A percentile compares a stretch with the other conserved stretches of the same genome.
Evolutionary conservation across 345 rosid genomes (phyloP).

Genomic region (Populus alba): DNA sequence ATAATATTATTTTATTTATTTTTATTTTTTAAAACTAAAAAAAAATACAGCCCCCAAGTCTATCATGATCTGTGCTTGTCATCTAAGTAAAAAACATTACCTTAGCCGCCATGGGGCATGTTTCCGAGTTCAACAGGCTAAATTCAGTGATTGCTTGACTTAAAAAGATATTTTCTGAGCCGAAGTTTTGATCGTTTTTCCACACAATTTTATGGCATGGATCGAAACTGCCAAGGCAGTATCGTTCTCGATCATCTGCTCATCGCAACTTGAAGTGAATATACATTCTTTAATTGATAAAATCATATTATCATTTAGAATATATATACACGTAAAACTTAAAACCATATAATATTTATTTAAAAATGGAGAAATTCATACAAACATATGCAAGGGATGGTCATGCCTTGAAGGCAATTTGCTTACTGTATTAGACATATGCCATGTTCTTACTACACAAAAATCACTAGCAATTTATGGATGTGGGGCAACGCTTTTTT

Average conservation of each 20-base stretch:
- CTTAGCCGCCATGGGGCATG: neutral
- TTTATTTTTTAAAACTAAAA: too few species aligned
- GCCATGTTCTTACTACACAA: too few species aligned
- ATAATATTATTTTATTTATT: too few species aligned
- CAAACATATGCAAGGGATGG: too few species aligned
- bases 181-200: neutral
- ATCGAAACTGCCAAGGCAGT: too few species aligned
- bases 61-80: conserved; percentile 4
- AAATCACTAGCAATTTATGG: too few species aligned
- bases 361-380: too few species aligned
- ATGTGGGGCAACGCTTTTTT: too few species aligned
- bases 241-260: too few species aligned
- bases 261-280: neutral
- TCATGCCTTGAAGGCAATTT: too few species aligned
- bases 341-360: neutral
- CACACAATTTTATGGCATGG: neutral
- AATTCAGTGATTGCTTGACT: neutral
- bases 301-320: neutral
- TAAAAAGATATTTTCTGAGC: neutral
- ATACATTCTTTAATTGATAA: neutral
- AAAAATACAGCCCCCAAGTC: too few species aligned
- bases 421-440: too few species aligned
- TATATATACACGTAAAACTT: neutral
- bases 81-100: neutral
- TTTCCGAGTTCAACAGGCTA: neutral